Evolutionary conservation across 345 rosid genomes (phyloP).

Genomic region (Heritiera littoralis): DNA sequence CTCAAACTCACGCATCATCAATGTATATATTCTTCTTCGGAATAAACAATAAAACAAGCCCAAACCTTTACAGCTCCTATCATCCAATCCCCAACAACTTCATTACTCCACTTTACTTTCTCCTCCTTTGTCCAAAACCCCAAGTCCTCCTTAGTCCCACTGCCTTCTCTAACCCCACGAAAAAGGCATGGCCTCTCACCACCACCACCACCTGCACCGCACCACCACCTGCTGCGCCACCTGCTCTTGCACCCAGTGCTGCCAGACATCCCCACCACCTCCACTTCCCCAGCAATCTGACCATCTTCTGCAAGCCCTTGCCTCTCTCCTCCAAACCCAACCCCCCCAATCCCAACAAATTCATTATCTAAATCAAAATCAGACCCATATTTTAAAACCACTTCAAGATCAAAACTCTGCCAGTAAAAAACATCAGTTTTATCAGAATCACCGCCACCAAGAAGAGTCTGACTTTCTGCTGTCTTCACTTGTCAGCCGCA

Average conservation of each 20-base stretch:
- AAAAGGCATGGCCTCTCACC: conserved; percentile 52
- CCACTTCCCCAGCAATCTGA: conserved; percentile 31
- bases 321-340: conserved; percentile 44
- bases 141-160: background rate
- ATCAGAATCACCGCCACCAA: conserved; percentile 23
- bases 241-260: conserved; percentile 32
- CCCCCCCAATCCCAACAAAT: conserved; percentile 19
- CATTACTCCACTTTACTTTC: background rate
- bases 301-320: conserved; percentile 53
- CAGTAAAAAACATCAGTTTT: conserved; percentile 19
- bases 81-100: background rate
- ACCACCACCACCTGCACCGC: conserved; percentile 34
- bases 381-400: conserved; percentile 22
- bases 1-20: too few relatives aligned
- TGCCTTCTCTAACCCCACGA: conserved; percentile 13
- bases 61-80: background rate
- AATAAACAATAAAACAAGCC: too few relatives aligned
- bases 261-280: conserved; percentile 32
- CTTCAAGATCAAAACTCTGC: conserved; percentile 26
- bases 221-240: conserved; percentile 37
- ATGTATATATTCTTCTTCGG: too few relatives aligned
- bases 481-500: conserved; percentile 56
- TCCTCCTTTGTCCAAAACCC: background rate
- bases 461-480: conserved; percentile 32
- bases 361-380: conserved; percentile 26